These are phyloP conservation scores for Rutstroemia sp. DNA, from an alignment of 2,329 filamentous ascomycete genomes.

Conservation along the genomic window DNA sequence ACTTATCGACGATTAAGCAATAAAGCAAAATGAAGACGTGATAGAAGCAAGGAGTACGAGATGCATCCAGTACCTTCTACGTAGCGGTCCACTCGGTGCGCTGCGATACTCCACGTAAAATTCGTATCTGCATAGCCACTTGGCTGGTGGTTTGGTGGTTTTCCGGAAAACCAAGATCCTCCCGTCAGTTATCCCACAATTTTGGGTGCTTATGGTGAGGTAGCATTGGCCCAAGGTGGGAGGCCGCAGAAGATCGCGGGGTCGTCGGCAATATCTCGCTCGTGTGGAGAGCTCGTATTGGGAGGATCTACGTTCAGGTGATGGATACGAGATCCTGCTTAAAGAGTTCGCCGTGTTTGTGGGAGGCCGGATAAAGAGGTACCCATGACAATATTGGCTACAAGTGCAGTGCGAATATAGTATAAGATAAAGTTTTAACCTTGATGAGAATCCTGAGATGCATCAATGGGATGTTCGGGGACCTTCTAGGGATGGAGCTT, in stretches of 20 bases:
- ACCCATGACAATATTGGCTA: background rate
- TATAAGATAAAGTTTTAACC: background rate
- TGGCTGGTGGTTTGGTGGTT: background rate
- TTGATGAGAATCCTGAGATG: no score
- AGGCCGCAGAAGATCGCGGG: conserved; percentile 2
- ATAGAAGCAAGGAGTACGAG: conserved; percentile 7
- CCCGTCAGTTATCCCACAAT: background rate
- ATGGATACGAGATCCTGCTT: conserved; percentile 3
- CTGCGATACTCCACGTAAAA: background rate
- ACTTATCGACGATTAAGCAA: background rate
- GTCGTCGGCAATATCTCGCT: background rate
- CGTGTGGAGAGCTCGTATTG: conserved; percentile 5
- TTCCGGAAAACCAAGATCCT: conserved; percentile 1
- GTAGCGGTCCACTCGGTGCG: background rate
- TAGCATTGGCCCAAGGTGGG: background rate
- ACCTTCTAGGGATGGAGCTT: no score
- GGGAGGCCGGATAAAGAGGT: background rate
- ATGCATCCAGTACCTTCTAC: background rate
- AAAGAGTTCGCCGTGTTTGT: background rate
- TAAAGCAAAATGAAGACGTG: background rate
- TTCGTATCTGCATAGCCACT: conserved; percentile 10
- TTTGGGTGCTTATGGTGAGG: background rate
- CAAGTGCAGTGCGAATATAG: no score
- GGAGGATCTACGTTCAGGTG: conserved; percentile 4
- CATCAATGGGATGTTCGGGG: no score